phyloP scores from a whole-genome alignment of 805 yeast species.

The Starmerella apis region DNA sequence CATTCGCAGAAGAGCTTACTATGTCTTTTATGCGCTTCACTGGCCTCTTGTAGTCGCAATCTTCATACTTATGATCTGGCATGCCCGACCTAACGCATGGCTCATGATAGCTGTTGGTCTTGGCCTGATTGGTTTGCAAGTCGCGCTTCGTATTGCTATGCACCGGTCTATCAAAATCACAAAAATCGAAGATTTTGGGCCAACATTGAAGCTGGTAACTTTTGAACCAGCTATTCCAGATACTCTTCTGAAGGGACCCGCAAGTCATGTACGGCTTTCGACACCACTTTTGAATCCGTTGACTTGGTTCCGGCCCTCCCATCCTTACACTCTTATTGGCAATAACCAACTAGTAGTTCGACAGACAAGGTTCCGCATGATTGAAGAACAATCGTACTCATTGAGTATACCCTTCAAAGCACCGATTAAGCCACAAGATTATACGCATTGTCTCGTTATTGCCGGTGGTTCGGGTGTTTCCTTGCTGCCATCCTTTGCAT shows the following conservation, averaged over 20 bases:
- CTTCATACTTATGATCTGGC: slow-evolving; percentile 57
- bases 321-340: slow-evolving; percentile 42
- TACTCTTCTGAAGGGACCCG: slow-evolving; percentile 33
- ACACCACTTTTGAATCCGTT: slow-evolving; percentile 26
- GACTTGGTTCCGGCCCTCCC: slow-evolving; percentile 36
- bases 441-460: slow-evolving; percentile 17
- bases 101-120: slow-evolving; percentile 46
- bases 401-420: slow-evolving; percentile 35
- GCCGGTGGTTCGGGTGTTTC: slow-evolving; percentile 28
- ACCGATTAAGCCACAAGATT: slow-evolving; percentile 23
- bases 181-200: slow-evolving; percentile 34
- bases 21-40: slow-evolving; percentile 59
- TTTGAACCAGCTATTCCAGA: slow-evolving; percentile 30
- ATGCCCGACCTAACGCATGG: slow-evolving; percentile 67
- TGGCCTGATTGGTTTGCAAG: slow-evolving; percentile 46
- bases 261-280: slow-evolving; percentile 38
- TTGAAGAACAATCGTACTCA: slow-evolving; percentile 28
- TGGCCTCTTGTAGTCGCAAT: slow-evolving; percentile 61
- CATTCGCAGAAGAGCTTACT: slow-evolving; percentile 54
- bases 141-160: slow-evolving; percentile 39
- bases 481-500: slow-evolving; percentile 16
- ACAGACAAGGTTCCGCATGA: slow-evolving; percentile 32
- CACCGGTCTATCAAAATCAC: slow-evolving; percentile 20
- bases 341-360: slow-evolving; percentile 34
- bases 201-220: slow-evolving; percentile 38